These are phyloP conservation scores for Macaranga tanarius DNA, from an alignment of 441 rosid species.

Conservation along the genomic window DNA sequence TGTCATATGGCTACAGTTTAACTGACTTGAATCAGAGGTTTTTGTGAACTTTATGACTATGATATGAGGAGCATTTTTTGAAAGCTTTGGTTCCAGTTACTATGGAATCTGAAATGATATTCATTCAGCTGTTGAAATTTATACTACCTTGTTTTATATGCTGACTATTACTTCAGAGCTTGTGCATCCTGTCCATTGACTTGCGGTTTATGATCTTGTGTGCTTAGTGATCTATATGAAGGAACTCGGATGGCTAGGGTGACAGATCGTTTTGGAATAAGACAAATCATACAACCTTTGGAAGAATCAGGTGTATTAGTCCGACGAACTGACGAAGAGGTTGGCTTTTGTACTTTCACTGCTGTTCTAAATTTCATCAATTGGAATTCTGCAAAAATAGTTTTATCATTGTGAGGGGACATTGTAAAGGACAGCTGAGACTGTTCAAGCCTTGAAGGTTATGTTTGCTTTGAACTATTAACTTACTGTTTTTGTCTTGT, in stretches of 20 bases:
- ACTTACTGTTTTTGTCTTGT: conserved; percentile 21
- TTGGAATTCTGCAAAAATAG: background rate
- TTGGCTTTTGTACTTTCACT: conserved; percentile 21
- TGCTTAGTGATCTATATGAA: conserved; percentile 75
- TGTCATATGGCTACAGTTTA: background rate
- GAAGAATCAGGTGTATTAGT: conserved; percentile 73
- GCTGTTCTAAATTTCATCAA: background rate
- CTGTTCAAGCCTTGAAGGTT: background rate
- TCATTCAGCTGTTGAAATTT: background rate
- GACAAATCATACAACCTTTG: conserved; percentile 62
- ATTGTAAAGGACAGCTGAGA: background rate
- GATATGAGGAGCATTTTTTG: background rate
- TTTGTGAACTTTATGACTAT: background rate
- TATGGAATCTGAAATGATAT: background rate
- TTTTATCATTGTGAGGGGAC: background rate
- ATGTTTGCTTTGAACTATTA: conserved; percentile 3
- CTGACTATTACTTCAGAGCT: background rate
- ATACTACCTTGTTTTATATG: background rate
- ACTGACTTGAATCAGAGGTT: background rate
- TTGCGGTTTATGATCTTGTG: conserved; percentile 1
- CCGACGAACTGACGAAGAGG: conserved; percentile 74
- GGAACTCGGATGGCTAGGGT: conserved; percentile 75
- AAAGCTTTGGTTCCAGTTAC: background rate
- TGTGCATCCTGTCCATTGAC: conserved; percentile 19
- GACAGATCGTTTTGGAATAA: conserved; percentile 71